phyloP scores from a whole-genome alignment of 768 basidiomycete species.

The Pleurotus tuber-regium region DNA sequence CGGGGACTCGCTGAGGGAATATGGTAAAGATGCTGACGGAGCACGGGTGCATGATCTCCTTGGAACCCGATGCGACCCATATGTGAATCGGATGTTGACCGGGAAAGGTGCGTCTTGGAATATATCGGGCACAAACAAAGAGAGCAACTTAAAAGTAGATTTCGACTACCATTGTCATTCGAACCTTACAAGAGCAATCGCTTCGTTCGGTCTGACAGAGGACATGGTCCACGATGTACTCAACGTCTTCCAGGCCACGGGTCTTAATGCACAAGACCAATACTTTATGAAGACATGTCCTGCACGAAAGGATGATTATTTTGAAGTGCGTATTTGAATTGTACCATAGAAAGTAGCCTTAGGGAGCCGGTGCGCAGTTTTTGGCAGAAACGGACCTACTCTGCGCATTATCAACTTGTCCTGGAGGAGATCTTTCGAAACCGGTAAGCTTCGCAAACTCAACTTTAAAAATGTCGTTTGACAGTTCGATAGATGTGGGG shows the following conservation, averaged over 20 bases:
- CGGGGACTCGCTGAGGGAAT: slow-evolving; percentile 17
- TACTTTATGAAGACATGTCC: slow-evolving; percentile 24
- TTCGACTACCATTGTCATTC: slow-evolving; percentile 22
- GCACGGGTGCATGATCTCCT: slow-evolving; percentile 23
- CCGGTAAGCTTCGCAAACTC: slow-evolving; percentile 1
- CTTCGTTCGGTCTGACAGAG: slow-evolving; percentile 19
- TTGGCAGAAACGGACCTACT: slow-evolving; percentile 17
- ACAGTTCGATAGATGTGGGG: slow-evolving; percentile 13
- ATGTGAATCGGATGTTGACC: slow-evolving; percentile 17
- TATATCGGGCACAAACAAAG: neutral
- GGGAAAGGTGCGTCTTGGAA: neutral
- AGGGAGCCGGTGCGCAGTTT: slow-evolving; percentile 6
- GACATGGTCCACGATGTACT: slow-evolving; percentile 22
- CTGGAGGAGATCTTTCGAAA: slow-evolving; percentile 18
- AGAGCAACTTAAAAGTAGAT: slow-evolving; percentile 8
- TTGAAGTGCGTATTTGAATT: slow-evolving; percentile 8
- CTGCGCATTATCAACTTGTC: slow-evolving; percentile 17
- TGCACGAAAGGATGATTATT: slow-evolving; percentile 18
- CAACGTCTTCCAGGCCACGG: slow-evolving; percentile 22
- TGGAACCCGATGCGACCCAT: slow-evolving; percentile 23
- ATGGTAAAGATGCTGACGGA: slow-evolving; percentile 19
- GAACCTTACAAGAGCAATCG: slow-evolving; percentile 19
- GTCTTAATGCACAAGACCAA: slow-evolving; percentile 19
- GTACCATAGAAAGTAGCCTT: neutral
- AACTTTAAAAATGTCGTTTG: neutral